phyloP scores from a whole-genome alignment of 106 monocot genomes.

The Iris macrosiphon region DNA sequence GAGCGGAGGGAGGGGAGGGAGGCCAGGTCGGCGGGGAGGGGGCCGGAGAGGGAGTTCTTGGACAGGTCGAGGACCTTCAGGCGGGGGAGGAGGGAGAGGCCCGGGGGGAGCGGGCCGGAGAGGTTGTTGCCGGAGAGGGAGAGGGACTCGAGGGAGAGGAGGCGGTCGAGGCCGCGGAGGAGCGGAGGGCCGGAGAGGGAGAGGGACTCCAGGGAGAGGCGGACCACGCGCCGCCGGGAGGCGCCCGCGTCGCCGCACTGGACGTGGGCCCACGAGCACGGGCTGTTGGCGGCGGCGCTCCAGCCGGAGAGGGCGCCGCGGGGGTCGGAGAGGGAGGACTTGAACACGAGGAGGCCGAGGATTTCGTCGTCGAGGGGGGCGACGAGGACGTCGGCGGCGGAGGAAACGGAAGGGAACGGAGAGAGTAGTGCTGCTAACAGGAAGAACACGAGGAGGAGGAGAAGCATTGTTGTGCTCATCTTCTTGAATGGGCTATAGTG shows the following conservation, averaged over 20 bases:
- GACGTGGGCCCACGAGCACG: constrained; percentile 73
- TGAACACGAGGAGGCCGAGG: constrained; percentile 78
- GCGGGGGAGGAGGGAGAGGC: constrained; percentile 14
- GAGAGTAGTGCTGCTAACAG: background rate
- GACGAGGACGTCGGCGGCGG: constrained; percentile 30
- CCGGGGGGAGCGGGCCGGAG: constrained; percentile 5
- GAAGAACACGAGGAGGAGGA: no score
- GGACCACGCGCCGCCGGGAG: constrained; percentile 26
- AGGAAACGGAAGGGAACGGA: constrained; percentile 5
- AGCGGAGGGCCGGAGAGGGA: constrained; percentile 18
- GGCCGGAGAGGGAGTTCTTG: constrained; percentile 46
- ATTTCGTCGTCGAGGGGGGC: constrained; percentile 64
- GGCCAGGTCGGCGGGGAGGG: constrained; percentile 28
- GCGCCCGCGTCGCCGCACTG: constrained; percentile 62
- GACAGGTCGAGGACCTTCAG: constrained; percentile 59
- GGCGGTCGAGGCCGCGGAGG: constrained; percentile 27
- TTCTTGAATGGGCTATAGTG: no score
- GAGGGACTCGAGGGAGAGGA: constrained; percentile 23
- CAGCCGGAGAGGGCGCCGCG: constrained; percentile 46
- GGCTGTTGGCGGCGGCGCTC: constrained; percentile 50
- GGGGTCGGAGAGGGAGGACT: constrained; percentile 54
- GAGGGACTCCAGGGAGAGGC: constrained; percentile 42
- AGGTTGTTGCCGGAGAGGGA: constrained; percentile 10
- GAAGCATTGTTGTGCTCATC: no score
- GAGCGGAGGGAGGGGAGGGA: constrained; percentile 3